Percentiles rank a stretch among this genome's conserved stretches.
Conservation (phyloP, 2,329 filamentous ascomycete species). For the Nigrospora sphaerica region DNA sequence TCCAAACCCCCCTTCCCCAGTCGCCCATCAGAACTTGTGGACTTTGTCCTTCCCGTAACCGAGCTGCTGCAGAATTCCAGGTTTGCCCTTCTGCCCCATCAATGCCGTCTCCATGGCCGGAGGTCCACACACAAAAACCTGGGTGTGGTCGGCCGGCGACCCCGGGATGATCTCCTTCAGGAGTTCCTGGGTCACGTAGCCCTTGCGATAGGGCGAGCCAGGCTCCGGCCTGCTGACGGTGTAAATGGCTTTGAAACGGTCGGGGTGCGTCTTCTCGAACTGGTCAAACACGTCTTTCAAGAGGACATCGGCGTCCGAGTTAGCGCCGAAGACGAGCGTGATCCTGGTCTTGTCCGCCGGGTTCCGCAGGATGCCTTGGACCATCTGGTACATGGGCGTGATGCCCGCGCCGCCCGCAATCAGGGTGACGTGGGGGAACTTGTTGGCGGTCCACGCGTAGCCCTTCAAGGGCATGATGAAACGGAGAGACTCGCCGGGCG, state of each 20-base stretch:
- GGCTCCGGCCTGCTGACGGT: constrained; percentile 42
- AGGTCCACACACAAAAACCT: constrained; percentile 65
- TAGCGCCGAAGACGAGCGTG: constrained; percentile 60
- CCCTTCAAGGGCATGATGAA: constrained; percentile 49
- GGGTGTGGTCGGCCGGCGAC: constrained; percentile 29
- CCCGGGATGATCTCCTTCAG: constrained; percentile 38
- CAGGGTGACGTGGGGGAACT: constrained; percentile 47
- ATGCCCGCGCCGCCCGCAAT: constrained; percentile 69
- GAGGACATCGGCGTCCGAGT: constrained; percentile 55
- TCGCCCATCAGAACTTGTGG: constrained; percentile 41
- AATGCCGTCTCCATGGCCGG: constrained; percentile 57
- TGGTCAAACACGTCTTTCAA: constrained; percentile 47
- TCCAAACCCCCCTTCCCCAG: constrained; percentile 1
- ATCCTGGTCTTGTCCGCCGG: constrained; percentile 55
- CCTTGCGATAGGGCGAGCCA: constrained; percentile 37
- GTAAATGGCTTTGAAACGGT: constrained; percentile 50
- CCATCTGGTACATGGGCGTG: constrained; percentile 61
- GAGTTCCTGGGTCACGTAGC: constrained; percentile 50
- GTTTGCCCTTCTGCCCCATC: constrained; percentile 33
- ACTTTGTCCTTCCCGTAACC: constrained; percentile 53
- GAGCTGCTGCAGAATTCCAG: constrained; percentile 47
- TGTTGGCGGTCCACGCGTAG: constrained; percentile 46
- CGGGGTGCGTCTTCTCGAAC: constrained; percentile 41
- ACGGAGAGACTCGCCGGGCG: constrained; percentile 53
- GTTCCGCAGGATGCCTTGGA: constrained; percentile 54